Percentiles rank a stretch among this genome's conserved stretches.
These are phyloP conservation scores for Sporothrix humicola DNA, from an alignment of 2,329 filamentous ascomycete species.

Conservation along the genomic window DNA sequence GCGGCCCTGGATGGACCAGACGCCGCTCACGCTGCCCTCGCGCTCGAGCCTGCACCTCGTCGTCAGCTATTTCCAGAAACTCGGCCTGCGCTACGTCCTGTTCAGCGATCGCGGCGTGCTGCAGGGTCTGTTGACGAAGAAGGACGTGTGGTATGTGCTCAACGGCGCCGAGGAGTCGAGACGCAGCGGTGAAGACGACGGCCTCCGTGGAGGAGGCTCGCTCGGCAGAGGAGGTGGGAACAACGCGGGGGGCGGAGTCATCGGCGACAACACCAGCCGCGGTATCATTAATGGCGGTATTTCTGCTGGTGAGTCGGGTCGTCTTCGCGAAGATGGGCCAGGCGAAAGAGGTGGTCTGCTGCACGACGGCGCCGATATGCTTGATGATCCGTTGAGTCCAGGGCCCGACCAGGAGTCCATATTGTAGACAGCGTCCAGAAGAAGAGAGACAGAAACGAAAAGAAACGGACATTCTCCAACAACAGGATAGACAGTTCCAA, in stretches of 20 bases:
- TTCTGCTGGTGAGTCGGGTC: conserved; percentile 44
- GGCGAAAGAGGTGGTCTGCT: conserved; percentile 54
- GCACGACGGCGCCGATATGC: conserved; percentile 43
- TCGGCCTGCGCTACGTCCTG: conserved; percentile 87
- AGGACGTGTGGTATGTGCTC: conserved; percentile 93
- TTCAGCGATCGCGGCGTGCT: conserved; percentile 83
- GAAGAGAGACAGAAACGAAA: background rate
- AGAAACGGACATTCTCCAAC: background rate
- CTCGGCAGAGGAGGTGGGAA: background rate
- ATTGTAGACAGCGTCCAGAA: conserved; percentile 22
- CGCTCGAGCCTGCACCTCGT: conserved; percentile 81
- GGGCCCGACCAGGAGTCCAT: conserved; percentile 31
- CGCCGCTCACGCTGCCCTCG: conserved; percentile 85
- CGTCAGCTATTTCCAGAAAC: conserved; percentile 90
- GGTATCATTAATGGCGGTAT: background rate
- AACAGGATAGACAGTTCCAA: background rate
- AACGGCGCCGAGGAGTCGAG: conserved; percentile 74
- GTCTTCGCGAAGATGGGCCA: conserved; percentile 46
- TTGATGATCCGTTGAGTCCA: conserved; percentile 44
- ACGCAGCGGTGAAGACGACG: conserved; percentile 62
- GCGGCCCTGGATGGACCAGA: conserved; percentile 98
- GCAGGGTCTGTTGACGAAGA: conserved; percentile 90
- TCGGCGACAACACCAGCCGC: too few species aligned
- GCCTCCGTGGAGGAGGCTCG: conserved; percentile 41
- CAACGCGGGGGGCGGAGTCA: background rate